These are phyloP conservation scores for Penicillium pulvis DNA, from an alignment of 495 filamentous ascomycete genomes.

Conservation along the genomic window DNA sequence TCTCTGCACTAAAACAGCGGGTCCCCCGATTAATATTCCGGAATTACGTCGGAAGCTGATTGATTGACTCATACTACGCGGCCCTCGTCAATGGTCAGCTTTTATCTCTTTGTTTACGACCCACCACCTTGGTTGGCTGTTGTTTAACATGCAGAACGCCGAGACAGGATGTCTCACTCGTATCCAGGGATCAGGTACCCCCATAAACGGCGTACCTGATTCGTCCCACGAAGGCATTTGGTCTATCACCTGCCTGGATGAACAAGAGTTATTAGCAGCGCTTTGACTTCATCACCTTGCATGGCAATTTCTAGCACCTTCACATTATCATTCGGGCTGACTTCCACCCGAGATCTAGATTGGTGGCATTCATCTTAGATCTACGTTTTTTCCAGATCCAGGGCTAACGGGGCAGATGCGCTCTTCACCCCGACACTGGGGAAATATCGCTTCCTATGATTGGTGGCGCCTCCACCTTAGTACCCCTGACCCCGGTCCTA, in stretches of 20 bases:
- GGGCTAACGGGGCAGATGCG: constrained; percentile 2
- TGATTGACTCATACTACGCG: constrained; percentile 15
- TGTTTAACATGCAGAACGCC: constrained; percentile 17
- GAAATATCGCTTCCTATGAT: background rate
- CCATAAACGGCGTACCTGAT: constrained; percentile 5
- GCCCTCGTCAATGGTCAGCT: constrained; percentile 3
- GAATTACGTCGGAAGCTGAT: constrained; percentile 9
- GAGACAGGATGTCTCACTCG: constrained; percentile 9
- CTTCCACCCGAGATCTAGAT: constrained; percentile 11
- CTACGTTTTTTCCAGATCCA: constrained; percentile 7
- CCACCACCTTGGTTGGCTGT: constrained; percentile 6
- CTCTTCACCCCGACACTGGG: constrained; percentile 7
- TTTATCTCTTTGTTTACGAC: constrained; percentile 8
- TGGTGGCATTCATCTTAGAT: constrained; percentile 10
- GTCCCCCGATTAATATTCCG: constrained; percentile 2
- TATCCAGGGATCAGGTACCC: constrained; percentile 15
- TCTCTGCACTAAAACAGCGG: background rate
- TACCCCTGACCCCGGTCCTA: constrained; percentile 12
- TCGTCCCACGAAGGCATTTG: constrained; percentile 9
- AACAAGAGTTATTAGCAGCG: background rate
- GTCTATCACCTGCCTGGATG: background rate
- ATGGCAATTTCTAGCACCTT: constrained; percentile 1
- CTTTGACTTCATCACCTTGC: constrained; percentile 11
- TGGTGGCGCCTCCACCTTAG: constrained; percentile 12
- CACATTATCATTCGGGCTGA: constrained; percentile 12